These are phyloP conservation scores for Phytophthora sojae DNA, from an alignment of 352 stramenopile genomes.

Conservation along the genomic window DNA sequence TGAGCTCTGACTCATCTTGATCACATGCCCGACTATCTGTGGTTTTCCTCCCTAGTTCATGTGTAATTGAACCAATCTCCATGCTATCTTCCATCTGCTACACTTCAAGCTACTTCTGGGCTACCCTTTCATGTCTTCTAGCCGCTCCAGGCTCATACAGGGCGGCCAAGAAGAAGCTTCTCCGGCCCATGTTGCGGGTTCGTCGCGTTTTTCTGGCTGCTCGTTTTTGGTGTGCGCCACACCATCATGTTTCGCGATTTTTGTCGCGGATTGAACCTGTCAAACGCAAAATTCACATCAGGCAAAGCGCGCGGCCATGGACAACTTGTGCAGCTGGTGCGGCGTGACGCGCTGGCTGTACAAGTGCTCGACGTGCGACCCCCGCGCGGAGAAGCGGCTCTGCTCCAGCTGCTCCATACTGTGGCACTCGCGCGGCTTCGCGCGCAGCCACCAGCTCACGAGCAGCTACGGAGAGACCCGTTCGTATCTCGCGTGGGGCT, in stretches of 20 bases:
- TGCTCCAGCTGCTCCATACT: conserved; percentile 37
- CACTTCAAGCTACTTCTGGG: neutral
- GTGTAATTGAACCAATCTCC: neutral
- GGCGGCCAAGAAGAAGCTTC: neutral
- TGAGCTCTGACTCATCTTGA: conserved; percentile 34
- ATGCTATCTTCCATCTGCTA: neutral
- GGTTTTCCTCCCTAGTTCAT: neutral
- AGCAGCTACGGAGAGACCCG: conserved; percentile 29
- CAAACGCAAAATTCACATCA: conserved; percentile 13
- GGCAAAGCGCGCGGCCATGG: neutral
- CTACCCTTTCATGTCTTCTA: neutral
- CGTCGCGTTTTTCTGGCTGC: conserved; percentile 1
- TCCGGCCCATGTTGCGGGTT: neutral
- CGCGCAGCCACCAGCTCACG: conserved; percentile 41
- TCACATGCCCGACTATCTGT: conserved; percentile 12
- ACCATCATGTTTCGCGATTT: conserved; percentile 15
- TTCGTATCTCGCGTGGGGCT: conserved; percentile 35
- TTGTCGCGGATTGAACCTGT: conserved; percentile 18
- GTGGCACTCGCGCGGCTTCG: conserved; percentile 54
- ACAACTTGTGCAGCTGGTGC: conserved; percentile 48
- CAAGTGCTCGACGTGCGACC: conserved; percentile 50
- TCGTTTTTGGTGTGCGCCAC: neutral
- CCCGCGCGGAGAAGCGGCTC: conserved; percentile 38
- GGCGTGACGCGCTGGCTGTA: conserved; percentile 32
- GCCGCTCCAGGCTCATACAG: neutral